These are phyloP conservation scores for Metschnikowia matae DNA, from an alignment of 805 yeast species.

Conservation along the genomic window DNA sequence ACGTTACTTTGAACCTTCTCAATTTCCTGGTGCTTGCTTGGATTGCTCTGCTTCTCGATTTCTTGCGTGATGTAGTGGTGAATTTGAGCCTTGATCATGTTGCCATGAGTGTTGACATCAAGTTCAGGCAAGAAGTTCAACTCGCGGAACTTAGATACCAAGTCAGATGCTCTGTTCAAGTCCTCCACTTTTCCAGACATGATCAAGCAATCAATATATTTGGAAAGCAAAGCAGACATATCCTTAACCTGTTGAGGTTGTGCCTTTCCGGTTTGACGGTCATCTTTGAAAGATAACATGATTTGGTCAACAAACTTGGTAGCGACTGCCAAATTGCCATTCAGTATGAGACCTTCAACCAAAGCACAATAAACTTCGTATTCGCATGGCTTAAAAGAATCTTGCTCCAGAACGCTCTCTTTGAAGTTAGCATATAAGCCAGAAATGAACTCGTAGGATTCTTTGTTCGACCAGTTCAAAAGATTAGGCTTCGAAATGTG, in stretches of 20 bases:
- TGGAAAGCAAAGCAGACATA: conserved; percentile 40
- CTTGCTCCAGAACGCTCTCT: background rate
- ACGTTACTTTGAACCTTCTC: conserved; percentile 10
- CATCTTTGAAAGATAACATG: conserved; percentile 39
- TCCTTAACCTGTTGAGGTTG: conserved; percentile 16
- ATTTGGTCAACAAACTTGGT: conserved; percentile 55
- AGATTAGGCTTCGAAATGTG: conserved; percentile 18
- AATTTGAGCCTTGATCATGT: conserved; percentile 26
- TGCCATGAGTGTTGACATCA: conserved; percentile 26
- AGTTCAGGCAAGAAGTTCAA: conserved; percentile 36
- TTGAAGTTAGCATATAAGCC: conserved; percentile 33
- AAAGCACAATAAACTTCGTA: conserved; percentile 48
- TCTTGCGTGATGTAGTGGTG: conserved; percentile 18
- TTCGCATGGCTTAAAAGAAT: conserved; percentile 30
- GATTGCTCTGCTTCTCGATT: conserved; percentile 7
- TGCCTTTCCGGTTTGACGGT: conserved; percentile 12
- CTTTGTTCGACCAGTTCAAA: conserved; percentile 15
- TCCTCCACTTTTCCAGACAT: conserved; percentile 18
- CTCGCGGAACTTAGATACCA: conserved; percentile 26
- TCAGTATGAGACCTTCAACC: conserved; percentile 49
- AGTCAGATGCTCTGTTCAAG: conserved; percentile 21
- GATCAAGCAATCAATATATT: conserved; percentile 37
- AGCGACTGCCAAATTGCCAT: conserved; percentile 48
- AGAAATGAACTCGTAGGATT: conserved; percentile 25
- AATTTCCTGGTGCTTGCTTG: background rate